Base-by-base conservation (phyloP, 495 filamentous ascomycete species). In the Darksidea phi region DNA sequence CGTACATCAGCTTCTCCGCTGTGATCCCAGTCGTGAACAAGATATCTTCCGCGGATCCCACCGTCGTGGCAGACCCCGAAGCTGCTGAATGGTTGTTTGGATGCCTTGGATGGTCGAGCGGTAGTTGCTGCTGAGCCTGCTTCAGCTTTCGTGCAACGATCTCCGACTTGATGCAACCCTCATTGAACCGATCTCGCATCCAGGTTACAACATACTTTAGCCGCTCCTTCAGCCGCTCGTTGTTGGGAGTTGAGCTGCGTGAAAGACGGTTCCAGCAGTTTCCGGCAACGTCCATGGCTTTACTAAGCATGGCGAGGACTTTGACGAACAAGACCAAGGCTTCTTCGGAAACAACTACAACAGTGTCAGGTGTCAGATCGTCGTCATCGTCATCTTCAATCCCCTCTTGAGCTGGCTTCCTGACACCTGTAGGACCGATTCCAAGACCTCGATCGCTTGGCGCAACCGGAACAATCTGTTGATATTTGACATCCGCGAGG, bases 401-500 rank as follows among this genome's bases (percentile, higher is more conserved):
- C 36, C 66, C 64, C 25, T 73, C 70, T 32, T 73, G 75, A 46
- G 75, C 72, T 64, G 10, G 73, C 72, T 69, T 76, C 13, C 71
- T 69, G 15, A 74, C 54, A 15, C 83, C 81, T 25, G 76, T 68
- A 56, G 82, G 75, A 64, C 77, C 81, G 6, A 88, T 83, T 21
- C 87, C 85, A 23, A 90, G 80, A 10, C 84, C 85, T 63, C 84
- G 81, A 47, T 87, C 83, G 64, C 82, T 84, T 13, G 93, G 94
- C 5, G 89, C 85, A 23, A 94, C 72, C 5, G 94, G 94, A 12
- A 97, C 82, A 32, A 98, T 81, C 70, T 98, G 94, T 73, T 94
- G 94, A 76, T 93, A 97, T 75, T 98, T 98, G 61, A 98, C 92
- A 73, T 97, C 94, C 10, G 94, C 94, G 74, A 97, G 97, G 20